Conservation (phyloP, 306 rosid species). For the Abrus precatorius region DNA sequence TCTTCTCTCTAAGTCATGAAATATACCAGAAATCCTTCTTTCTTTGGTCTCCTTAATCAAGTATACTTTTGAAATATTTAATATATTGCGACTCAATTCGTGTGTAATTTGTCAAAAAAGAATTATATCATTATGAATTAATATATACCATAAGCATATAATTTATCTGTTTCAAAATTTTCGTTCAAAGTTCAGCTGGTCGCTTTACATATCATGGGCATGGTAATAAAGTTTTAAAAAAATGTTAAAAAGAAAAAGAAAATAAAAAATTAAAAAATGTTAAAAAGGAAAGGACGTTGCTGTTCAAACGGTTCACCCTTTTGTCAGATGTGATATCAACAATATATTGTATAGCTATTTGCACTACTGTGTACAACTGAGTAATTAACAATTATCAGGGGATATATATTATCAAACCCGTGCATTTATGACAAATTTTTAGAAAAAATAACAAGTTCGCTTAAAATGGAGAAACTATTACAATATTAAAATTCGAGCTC, state of each 20-base stretch:
- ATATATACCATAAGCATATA: background rate
- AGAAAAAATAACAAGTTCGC: too few species aligned
- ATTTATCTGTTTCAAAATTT: background rate
- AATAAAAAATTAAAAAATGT: too few species aligned
- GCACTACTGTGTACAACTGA: background rate
- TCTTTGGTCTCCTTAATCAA: background rate
- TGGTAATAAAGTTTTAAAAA: background rate
- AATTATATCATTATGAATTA: background rate
- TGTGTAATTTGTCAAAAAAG: background rate
- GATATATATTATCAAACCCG: too few species aligned
- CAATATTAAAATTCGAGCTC: too few species aligned
- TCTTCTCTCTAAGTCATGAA: background rate
- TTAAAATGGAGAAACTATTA: too few species aligned
- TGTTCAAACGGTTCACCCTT: slow-evolving; percentile 29
- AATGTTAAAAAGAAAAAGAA: background rate
- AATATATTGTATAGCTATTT: background rate
- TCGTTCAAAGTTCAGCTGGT: background rate
- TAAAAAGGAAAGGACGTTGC: background rate
- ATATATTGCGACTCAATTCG: background rate
- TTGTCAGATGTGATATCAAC: slow-evolving; percentile 26
- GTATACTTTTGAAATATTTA: background rate
- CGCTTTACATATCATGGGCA: background rate
- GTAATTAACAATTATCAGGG: too few species aligned
- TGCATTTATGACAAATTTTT: too few species aligned
- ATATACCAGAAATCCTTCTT: background rate